A percentile compares a stretch with the other conserved stretches of the same genome.
Evolutionary conservation across 352 stramenopile genomes (phyloP).

Genomic region (Phytophthora hybrid): DNA sequence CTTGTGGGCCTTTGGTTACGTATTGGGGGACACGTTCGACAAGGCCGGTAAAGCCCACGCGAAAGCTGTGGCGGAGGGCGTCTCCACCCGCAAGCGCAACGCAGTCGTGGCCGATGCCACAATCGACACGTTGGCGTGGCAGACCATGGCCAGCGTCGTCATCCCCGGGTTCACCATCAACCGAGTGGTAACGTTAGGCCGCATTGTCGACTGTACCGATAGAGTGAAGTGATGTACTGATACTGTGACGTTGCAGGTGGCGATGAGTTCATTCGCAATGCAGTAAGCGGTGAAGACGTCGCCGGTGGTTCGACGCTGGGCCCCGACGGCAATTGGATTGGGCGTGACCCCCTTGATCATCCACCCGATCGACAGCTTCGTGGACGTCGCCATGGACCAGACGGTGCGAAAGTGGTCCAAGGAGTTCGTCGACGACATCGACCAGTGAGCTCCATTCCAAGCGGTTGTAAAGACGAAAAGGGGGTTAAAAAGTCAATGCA

Average conservation of each 20-base stretch:
- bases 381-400: slow-evolving; percentile 65
- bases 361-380: slow-evolving; percentile 83
- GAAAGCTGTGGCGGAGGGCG: slow-evolving; percentile 36
- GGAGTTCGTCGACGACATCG: slow-evolving; percentile 38
- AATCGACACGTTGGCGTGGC: slow-evolving; percentile 87
- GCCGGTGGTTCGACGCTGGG: slow-evolving; percentile 59
- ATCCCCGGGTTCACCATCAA: slow-evolving; percentile 88
- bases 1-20: slow-evolving; percentile 85
- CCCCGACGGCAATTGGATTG: slow-evolving; percentile 80
- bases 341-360: slow-evolving; percentile 89
- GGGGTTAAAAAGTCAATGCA: no score
- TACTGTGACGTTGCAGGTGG: slow-evolving; percentile 43
- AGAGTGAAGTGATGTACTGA: not conserved
- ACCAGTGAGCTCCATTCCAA: no score
- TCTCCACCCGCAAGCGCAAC: slow-evolving; percentile 41
- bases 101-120: slow-evolving; percentile 47
- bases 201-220: not conserved
- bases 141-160: slow-evolving; percentile 80
- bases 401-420: slow-evolving; percentile 60
- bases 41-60: slow-evolving; percentile 60
- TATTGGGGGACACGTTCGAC: slow-evolving; percentile 86
- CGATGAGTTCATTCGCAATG: slow-evolving; percentile 45
- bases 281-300: slow-evolving; percentile 52
- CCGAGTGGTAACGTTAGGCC: no score
- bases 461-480: no score